Conservation (phyloP, 805 yeast species). For the Jamesozyma rosinii region DNA sequence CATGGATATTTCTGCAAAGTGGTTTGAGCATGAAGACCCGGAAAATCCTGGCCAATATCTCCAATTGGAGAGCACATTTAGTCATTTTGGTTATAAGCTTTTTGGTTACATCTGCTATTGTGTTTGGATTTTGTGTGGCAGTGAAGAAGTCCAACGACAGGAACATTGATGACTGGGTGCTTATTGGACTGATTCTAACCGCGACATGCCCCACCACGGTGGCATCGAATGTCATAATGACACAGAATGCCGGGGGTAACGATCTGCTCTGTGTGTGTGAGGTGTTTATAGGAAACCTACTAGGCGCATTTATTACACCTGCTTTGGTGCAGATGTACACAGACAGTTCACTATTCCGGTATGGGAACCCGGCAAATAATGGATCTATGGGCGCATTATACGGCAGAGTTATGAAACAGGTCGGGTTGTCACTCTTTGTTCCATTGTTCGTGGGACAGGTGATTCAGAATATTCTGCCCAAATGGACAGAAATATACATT, state of each 20-base stretch:
- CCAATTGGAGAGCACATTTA: slow-evolving; percentile 76
- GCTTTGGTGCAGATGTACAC: slow-evolving; percentile 69
- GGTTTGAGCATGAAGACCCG: slow-evolving; percentile 70
- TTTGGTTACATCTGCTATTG: slow-evolving; percentile 57
- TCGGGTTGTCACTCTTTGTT: slow-evolving; percentile 74
- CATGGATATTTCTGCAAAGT: slow-evolving; percentile 70
- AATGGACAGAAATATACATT: slow-evolving; percentile 26
- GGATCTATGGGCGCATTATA: slow-evolving; percentile 48
- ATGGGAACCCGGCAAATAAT: slow-evolving; percentile 70
- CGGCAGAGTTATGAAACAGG: slow-evolving; percentile 72
- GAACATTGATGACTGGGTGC: slow-evolving; percentile 62
- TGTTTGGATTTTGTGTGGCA: slow-evolving; percentile 65
- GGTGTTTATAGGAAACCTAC: slow-evolving; percentile 72
- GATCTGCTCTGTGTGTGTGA: slow-evolving; percentile 70
- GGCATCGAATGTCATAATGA: slow-evolving; percentile 87
- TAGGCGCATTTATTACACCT: slow-evolving; percentile 85
- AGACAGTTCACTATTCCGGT: slow-evolving; percentile 47
- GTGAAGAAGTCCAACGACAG: slow-evolving; percentile 49
- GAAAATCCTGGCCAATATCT: slow-evolving; percentile 50
- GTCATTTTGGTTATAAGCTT: slow-evolving; percentile 61
- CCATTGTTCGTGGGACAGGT: slow-evolving; percentile 87
- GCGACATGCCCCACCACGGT: slow-evolving; percentile 89
- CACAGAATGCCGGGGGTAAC: slow-evolving; percentile 76
- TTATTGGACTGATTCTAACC: slow-evolving; percentile 74
- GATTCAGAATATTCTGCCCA: slow-evolving; percentile 59